Percentiles rank a stretch among this genome's conserved stretches.
Evolutionary conservation across 176 grass and related monocot species (phyloP).

Genomic region (Paspalum vaginatum): DNA sequence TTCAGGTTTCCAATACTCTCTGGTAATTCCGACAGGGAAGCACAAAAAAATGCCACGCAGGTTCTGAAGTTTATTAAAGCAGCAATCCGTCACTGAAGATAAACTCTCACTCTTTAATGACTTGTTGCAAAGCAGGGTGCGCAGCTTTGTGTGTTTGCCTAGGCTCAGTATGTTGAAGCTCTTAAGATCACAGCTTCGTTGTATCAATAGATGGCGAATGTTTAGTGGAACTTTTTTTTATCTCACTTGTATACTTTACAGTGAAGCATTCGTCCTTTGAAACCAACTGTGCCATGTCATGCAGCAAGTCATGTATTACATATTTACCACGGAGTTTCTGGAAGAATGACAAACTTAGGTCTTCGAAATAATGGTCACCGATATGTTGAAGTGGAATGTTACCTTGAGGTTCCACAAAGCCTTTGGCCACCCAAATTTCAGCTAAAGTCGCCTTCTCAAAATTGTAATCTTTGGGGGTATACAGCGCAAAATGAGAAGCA

Average conservation of each 20-base stretch:
- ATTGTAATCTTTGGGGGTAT: conserved; percentile 41
- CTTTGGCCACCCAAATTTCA: conserved; percentile 1
- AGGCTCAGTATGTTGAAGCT: background rate
- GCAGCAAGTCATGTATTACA: conserved; percentile 50
- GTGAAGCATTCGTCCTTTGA: too few relatives aligned
- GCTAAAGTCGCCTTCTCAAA: background rate
- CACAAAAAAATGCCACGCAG: background rate
- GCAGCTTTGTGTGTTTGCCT: background rate
- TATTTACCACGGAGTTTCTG: background rate
- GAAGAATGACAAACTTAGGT: conserved; percentile 19
- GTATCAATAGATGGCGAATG: background rate
- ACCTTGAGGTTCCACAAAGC: conserved; percentile 28
- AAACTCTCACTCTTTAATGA: accelerated
- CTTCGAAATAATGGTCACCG: background rate
- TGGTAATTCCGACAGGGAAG: background rate
- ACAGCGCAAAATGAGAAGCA: conserved; percentile 53
- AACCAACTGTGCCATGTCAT: too few relatives aligned
- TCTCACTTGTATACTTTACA: too few relatives aligned
- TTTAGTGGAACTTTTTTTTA: too few relatives aligned
- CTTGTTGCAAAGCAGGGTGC: background rate
- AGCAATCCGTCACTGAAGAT: accelerated
- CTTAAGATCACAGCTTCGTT: background rate
- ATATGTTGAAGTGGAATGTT: background rate
- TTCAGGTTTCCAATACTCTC: background rate
- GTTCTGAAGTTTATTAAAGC: background rate